Percentiles rank a stretch among this genome's conserved stretches.
Conservation (phyloP, 768 basidiomycete species). For the Saitozyma sp. region DNA sequence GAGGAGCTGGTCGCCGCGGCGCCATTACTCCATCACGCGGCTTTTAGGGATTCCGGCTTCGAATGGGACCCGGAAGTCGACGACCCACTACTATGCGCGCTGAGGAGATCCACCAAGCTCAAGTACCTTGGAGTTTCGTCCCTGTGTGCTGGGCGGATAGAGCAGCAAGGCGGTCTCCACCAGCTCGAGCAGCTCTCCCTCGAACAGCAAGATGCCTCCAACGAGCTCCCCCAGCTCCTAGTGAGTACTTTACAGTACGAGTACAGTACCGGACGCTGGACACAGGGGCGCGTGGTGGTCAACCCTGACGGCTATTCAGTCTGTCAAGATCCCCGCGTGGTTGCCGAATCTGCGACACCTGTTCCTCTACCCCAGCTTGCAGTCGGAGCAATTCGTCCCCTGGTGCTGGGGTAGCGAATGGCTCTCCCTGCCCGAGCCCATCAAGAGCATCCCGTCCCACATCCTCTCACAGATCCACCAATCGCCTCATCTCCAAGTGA, state of each 20-base stretch:
- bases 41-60: constrained; percentile 13
- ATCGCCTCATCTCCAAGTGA: constrained; percentile 5
- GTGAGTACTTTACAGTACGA: too few species aligned
- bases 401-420: constrained; percentile 12
- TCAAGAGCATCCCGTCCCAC: neutral
- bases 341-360: constrained; percentile 2
- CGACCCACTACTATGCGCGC: neutral
- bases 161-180: too few species aligned
- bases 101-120: neutral
- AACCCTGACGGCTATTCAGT: neutral
- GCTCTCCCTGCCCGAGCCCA: constrained; percentile 8
- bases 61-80: constrained; percentile 15
- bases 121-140: neutral
- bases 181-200: too few species aligned
- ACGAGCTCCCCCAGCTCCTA: too few species aligned
- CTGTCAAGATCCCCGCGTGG: neutral
- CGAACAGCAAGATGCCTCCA: too few species aligned
- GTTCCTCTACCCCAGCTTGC: constrained; percentile 4
- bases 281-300: too few species aligned
- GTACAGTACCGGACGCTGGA: too few species aligned
- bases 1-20: constrained; percentile 6
- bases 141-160: too few species aligned
- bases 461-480: neutral
- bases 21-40: neutral
- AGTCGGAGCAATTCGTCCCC: neutral